phyloP scores from a whole-genome alignment of 2,329 filamentous ascomycete genomes.

The Aspergillus sp. region DNA sequence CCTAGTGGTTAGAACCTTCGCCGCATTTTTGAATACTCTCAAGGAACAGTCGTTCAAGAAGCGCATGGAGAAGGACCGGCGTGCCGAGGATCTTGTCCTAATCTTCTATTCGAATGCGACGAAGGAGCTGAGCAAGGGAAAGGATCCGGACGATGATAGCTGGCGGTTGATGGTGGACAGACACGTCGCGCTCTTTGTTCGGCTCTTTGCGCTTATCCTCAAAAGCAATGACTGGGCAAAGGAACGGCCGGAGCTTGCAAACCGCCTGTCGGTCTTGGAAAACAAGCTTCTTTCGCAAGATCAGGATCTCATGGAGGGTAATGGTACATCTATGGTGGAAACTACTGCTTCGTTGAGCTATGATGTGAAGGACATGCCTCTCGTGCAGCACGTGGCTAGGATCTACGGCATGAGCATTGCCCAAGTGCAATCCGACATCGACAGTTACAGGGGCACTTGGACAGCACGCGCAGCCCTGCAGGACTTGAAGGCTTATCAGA shows the following conservation, averaged over 20 bases:
- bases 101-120: slow-evolving; percentile 96
- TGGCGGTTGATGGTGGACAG: slow-evolving; percentile 93
- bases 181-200: slow-evolving; percentile 90
- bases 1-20: slow-evolving; percentile 90
- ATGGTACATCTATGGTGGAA: slow-evolving; percentile 67
- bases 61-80: slow-evolving; percentile 88
- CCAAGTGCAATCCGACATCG: slow-evolving; percentile 83
- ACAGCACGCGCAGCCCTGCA: slow-evolving; percentile 86
- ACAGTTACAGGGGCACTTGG: slow-evolving; percentile 76
- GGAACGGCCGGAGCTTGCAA: slow-evolving; percentile 80
- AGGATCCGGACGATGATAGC: slow-evolving; percentile 72
- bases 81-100: slow-evolving; percentile 86
- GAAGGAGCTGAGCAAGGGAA: slow-evolving; percentile 80
- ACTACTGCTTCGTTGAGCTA: slow-evolving; percentile 80
- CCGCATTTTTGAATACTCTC: slow-evolving; percentile 88
- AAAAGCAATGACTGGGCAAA: slow-evolving; percentile 81
- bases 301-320: slow-evolving; percentile 72
- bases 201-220: slow-evolving; percentile 75
- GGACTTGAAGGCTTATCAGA: slow-evolving; percentile 91
- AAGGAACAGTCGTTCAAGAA: slow-evolving; percentile 86
- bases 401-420: slow-evolving; percentile 79
- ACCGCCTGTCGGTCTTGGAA: slow-evolving; percentile 75
- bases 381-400: slow-evolving; percentile 81
- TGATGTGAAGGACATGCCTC: slow-evolving; percentile 94
- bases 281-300: slow-evolving; percentile 93